Conservation (phyloP, 2,329 filamentous ascomycete genomes). For the Fusarium pseudograminearum region DNA sequence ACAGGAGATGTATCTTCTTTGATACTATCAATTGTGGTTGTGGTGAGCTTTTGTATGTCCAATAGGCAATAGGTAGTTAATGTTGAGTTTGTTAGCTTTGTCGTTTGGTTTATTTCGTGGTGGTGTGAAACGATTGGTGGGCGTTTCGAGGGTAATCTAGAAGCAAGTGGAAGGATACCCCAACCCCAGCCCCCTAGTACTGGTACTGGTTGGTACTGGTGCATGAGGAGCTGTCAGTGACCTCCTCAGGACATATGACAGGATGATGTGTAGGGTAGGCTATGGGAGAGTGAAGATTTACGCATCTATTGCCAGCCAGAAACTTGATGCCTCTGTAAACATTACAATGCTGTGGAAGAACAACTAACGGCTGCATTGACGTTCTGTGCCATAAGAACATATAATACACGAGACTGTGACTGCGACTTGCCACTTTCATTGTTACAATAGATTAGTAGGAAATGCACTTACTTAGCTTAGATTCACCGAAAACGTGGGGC, state of each 20-base stretch:
- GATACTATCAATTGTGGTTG: neutral
- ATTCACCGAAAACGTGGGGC: conserved; percentile 22
- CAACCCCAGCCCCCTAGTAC: neutral
- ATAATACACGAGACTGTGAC: neutral
- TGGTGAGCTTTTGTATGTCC: conserved; percentile 10
- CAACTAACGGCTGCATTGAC: neutral
- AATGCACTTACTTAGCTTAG: neutral
- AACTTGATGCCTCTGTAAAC: neutral
- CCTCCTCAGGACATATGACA: conserved; percentile 28
- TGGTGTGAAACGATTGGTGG: conserved; percentile 41
- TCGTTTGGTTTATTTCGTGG: conserved; percentile 21
- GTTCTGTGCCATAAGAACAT: neutral
- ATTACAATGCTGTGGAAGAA: neutral
- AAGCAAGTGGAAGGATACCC: conserved; percentile 33
- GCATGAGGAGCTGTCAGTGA: conserved; percentile 14
- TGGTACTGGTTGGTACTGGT: neutral
- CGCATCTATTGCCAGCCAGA: neutral
- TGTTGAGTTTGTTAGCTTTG: conserved; percentile 28
- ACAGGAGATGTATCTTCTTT: neutral
- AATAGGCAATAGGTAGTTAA: neutral
- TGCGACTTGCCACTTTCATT: too few species aligned
- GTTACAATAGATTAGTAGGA: neutral
- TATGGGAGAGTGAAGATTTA: neutral
- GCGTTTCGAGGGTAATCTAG: conserved; percentile 36
- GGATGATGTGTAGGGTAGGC: conserved; percentile 26